phyloP scores from a whole-genome alignment of 306 rosid species.

The Malus fusca region DNA sequence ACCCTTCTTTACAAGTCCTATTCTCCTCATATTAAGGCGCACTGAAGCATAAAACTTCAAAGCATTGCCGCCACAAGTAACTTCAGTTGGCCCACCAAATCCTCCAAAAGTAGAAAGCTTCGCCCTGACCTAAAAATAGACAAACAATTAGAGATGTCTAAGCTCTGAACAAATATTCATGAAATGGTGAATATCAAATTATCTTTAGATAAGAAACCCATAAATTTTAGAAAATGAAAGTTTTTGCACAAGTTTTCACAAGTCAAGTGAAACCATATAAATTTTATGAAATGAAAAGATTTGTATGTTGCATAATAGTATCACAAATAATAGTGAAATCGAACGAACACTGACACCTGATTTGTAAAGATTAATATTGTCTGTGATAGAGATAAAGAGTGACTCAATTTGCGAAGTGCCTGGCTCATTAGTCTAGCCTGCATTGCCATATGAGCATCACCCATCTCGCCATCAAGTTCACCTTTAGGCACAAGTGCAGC shows the following conservation, averaged over 20 bases:
- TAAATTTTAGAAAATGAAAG: background rate
- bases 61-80: slow-evolving; percentile 92
- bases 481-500: slow-evolving; percentile 95
- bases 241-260: background rate
- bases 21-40: slow-evolving; percentile 65
- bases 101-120: slow-evolving; percentile 87
- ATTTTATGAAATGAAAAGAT: background rate
- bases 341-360: slow-evolving; percentile 50
- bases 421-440: slow-evolving; percentile 98
- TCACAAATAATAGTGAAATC: background rate
- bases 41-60: slow-evolving; percentile 89
- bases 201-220: background rate
- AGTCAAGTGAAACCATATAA: background rate
- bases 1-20: slow-evolving; percentile 70
- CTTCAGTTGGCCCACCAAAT: slow-evolving; percentile 79
- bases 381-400: slow-evolving; percentile 73
- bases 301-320: background rate
- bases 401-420: slow-evolving; percentile 89
- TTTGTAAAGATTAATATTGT: slow-evolving; percentile 68
- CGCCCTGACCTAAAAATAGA: slow-evolving; percentile 58
- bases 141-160: background rate
- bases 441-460: slow-evolving; percentile 92
- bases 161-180: background rate
- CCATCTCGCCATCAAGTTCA: slow-evolving; percentile 95
- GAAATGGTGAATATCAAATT: background rate